These are phyloP conservation scores for Aspergillus sp. DNA, from an alignment of 2,329 filamentous ascomycete genomes.

Conservation along the genomic window DNA sequence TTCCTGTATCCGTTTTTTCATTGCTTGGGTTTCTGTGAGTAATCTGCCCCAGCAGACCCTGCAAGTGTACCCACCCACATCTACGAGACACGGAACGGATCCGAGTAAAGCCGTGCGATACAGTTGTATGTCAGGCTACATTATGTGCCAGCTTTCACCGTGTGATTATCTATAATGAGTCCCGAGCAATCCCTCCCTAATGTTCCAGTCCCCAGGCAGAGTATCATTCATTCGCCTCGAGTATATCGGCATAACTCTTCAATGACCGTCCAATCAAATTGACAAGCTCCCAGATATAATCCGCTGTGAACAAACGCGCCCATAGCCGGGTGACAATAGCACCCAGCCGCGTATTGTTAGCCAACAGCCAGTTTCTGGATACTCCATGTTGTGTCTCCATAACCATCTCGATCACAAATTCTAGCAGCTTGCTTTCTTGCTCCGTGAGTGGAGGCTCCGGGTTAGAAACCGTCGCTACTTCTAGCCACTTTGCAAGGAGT, in stretches of 20 bases:
- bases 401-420: slow-evolving; percentile 37
- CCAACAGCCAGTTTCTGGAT: slow-evolving; percentile 29
- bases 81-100: no score
- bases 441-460: slow-evolving; percentile 27
- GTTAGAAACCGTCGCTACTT: slow-evolving; percentile 26
- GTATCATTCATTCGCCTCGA: slow-evolving; percentile 16
- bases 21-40: no score
- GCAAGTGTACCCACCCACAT: no score
- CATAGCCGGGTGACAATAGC: slow-evolving; percentile 31
- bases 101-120: no score
- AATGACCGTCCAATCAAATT: slow-evolving; percentile 34
- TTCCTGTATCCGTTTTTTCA: no score
- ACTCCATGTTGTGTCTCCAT: slow-evolving; percentile 33
- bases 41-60: no score
- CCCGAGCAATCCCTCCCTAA: no score
- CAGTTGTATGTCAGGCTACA: no score
- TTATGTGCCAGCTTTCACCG: no score
- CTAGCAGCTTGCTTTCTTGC: slow-evolving; percentile 30
- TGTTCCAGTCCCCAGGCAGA: not conserved
- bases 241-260: slow-evolving; percentile 30
- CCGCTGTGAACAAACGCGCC: slow-evolving; percentile 33
- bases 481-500: slow-evolving; percentile 49
- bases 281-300: slow-evolving; percentile 38
- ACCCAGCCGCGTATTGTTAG: slow-evolving; percentile 31
- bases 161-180: no score